Conservation (phyloP, 306 rosid species). For the Prunus mira region DNA sequence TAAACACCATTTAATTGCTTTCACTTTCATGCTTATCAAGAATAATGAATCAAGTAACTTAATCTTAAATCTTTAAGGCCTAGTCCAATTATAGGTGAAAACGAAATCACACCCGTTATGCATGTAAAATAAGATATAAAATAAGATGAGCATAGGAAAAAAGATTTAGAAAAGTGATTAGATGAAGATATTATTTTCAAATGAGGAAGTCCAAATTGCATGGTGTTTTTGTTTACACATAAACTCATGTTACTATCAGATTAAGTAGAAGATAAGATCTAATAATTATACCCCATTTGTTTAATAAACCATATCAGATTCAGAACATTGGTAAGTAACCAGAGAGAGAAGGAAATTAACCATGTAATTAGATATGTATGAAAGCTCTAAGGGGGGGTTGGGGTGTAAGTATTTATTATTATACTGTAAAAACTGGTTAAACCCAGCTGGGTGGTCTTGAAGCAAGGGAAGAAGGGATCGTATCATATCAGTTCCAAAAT, state of each 20-base stretch:
- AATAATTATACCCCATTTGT: not conserved
- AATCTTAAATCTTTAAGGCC: constrained; percentile 9
- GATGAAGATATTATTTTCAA: too few relatives aligned
- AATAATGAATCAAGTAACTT: not conserved
- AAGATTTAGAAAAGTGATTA: not conserved
- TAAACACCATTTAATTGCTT: constrained; percentile 1
- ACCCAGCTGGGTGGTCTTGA: not conserved
- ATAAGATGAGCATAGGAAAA: not conserved
- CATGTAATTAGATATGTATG: too few relatives aligned
- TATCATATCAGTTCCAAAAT: not conserved
- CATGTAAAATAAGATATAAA: not conserved
- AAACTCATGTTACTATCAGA: not conserved
- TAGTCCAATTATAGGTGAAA: constrained; percentile 1
- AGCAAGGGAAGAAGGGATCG: not conserved
- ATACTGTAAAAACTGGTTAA: not conserved
- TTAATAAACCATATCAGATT: too few relatives aligned
- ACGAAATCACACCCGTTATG: not conserved
- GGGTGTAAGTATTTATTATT: not conserved
- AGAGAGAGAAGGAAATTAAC: too few relatives aligned
- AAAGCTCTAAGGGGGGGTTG: too few relatives aligned
- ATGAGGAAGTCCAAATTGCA: not conserved
- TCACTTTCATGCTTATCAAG: constrained; percentile 21
- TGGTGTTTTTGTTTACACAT: not conserved
- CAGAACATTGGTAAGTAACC: too few relatives aligned
- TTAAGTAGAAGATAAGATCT: not conserved